A percentile compares a stretch with the other conserved stretches of the same genome.
Evolutionary conservation across 192 early-diverging fungal genomes (phyloP).

Genomic region (Coemansia sp.): DNA sequence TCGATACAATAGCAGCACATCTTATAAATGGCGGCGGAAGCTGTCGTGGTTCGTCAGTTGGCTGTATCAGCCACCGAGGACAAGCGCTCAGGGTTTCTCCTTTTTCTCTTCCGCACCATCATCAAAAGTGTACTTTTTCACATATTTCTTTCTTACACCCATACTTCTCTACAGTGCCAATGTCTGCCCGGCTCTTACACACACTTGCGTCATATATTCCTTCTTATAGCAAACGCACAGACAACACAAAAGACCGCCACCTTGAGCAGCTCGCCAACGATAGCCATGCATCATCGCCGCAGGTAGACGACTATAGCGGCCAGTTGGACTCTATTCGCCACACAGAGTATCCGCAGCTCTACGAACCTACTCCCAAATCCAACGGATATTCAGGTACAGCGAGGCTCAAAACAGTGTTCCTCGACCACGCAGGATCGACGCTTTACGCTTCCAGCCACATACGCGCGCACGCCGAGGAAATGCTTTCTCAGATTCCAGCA

Average conservation of each 20-base stretch:
- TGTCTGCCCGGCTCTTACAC: neutral
- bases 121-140: neutral
- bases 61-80: too few relatives aligned
- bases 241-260: neutral
- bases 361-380: slow-evolving; percentile 3
- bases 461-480: slow-evolving; percentile 42
- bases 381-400: neutral
- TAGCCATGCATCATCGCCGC: neutral
- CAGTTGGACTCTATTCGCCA: slow-evolving; percentile 54
- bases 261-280: neutral
- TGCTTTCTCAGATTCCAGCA: slow-evolving; percentile 58
- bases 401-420: slow-evolving; percentile 58
- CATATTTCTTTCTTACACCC: neutral
- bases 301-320: slow-evolving; percentile 48
- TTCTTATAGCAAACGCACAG: neutral
- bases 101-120: neutral
- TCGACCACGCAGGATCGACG: slow-evolving; percentile 71
- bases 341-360: slow-evolving; percentile 63
- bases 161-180: neutral
- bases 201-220: neutral
- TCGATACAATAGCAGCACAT: too few relatives aligned
- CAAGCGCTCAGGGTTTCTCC: neutral
- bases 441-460: slow-evolving; percentile 55
- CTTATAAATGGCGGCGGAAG: too few relatives aligned
- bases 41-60: too few relatives aligned